phyloP scores from a whole-genome alignment of 2,329 filamentous ascomycete genomes.

The Juglanconis sp. region DNA sequence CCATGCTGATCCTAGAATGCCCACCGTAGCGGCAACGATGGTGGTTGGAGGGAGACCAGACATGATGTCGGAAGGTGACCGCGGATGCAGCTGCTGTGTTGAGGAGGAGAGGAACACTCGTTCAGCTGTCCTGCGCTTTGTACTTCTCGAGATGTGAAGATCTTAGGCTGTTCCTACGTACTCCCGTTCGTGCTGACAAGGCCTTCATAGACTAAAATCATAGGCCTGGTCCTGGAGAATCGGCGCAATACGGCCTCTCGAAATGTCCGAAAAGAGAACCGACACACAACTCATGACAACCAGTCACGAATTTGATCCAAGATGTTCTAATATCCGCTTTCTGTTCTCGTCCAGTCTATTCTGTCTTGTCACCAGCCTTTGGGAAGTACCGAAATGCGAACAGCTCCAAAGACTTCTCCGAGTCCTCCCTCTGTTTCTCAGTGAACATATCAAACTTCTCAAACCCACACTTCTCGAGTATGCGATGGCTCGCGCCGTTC shows the following conservation, averaged over 20 bases:
- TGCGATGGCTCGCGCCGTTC: slow-evolving; percentile 52
- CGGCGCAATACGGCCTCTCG: slow-evolving; percentile 9
- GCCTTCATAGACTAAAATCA: background rate
- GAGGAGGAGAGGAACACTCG: background rate
- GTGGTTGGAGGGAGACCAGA: slow-evolving; percentile 12
- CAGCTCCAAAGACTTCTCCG: slow-evolving; percentile 18
- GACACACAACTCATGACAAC: background rate
- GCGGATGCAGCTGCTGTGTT: background rate
- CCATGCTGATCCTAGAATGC: slow-evolving; percentile 37
- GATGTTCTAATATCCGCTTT: background rate
- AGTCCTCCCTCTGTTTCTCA: slow-evolving; percentile 23
- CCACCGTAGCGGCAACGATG: slow-evolving; percentile 34
- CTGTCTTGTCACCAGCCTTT: slow-evolving; percentile 25
- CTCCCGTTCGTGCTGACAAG: too few species aligned
- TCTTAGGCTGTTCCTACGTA: too few species aligned
- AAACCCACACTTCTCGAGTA: slow-evolving; percentile 57
- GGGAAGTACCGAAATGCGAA: slow-evolving; percentile 24
- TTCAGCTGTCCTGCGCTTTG: background rate
- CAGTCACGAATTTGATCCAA: background rate
- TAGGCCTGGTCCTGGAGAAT: background rate
- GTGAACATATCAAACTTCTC: slow-evolving; percentile 31
- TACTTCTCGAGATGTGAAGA: too few species aligned
- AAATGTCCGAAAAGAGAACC: slow-evolving; percentile 10
- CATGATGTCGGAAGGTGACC: background rate
- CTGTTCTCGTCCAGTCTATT: background rate